Evolutionary conservation across 106 monocot species (phyloP), one percentile per base, ranked within the genome.

Genomic region (Acorus gramineus): DNA sequence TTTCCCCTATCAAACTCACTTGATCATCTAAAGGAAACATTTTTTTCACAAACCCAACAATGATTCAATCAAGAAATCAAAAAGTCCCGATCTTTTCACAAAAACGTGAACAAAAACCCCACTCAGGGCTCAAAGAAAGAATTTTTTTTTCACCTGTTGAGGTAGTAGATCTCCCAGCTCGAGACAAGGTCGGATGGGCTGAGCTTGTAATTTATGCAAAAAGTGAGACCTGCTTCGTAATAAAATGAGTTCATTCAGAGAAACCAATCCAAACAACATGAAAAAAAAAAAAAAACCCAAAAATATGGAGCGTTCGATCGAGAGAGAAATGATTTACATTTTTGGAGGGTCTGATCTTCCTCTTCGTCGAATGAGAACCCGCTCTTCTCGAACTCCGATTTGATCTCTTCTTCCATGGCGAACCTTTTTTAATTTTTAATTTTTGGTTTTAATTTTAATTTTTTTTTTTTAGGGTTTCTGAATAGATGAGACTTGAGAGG

Each of bases 141-240:
- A 28, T 28, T 28, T 28, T 28, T 28, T 28, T 49, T 55, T 78
- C 9, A 90, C 95, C 80, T 86, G 81, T 89, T 87, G 61, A 95
- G 86, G 56, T 84, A 95, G 71, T 80, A 95, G 43, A 89, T 76
- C 61, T 90, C 90, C 95, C 95, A 95, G 59, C 84, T 77, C 10
- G 90, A 86, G 14, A 89, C 86, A 51, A 95, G 84, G 69, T 93
- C 89, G 47, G 78, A 61, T 3, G 93, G 77, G 60, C 70, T 81
- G 59, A 93, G 80, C 53, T 80, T 80, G 89, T 77, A 88, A 66
- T 91, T 85, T 57, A 87, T 79, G 80, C 91, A 91, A 46, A 70
- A 88, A 11, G 73, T 73, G 6, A 88, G 68, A 81, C 82, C 85
- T 88, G 54, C 44, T 14, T 3, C 0, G 6, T 67, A 10, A 56